phyloP scores from a whole-genome alignment of 805 yeast genomes.

The Priceomyces haplophilus region DNA sequence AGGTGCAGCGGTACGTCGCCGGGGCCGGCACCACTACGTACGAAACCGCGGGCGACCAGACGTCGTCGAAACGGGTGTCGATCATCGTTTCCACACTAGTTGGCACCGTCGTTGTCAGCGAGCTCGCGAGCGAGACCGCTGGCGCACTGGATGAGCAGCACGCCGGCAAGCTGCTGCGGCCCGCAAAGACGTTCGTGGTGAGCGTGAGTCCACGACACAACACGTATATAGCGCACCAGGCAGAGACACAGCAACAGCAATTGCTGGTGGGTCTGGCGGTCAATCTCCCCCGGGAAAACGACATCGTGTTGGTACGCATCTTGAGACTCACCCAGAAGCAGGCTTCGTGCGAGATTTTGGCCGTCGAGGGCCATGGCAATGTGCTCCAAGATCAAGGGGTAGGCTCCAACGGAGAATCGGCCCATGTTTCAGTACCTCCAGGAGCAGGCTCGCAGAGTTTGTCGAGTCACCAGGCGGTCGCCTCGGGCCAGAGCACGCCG shows the following conservation, averaged over 20 bases:
- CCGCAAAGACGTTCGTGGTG: slow-evolving; percentile 24
- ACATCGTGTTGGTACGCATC: slow-evolving; percentile 74
- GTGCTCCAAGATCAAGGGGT: slow-evolving; percentile 61
- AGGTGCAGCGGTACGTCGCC: slow-evolving; percentile 46
- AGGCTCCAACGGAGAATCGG: slow-evolving; percentile 51
- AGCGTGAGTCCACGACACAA: slow-evolving; percentile 28
- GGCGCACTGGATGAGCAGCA: slow-evolving; percentile 6
- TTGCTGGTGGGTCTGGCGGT: slow-evolving; percentile 27
- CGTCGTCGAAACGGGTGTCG: slow-evolving; percentile 27
- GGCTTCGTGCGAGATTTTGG: slow-evolving; percentile 71
- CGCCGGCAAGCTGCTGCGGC: no score
- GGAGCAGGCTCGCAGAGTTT: slow-evolving; percentile 55
- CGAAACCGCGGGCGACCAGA: slow-evolving; percentile 38
- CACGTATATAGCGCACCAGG: slow-evolving; percentile 24
- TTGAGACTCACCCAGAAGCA: slow-evolving; percentile 64
- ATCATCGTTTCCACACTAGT: slow-evolving; percentile 58
- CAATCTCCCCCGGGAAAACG: slow-evolving; percentile 78
- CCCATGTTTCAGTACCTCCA: slow-evolving; percentile 37
- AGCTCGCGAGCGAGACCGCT: slow-evolving; percentile 11
- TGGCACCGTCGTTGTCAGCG: slow-evolving; percentile 50
- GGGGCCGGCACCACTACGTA: slow-evolving; percentile 65
- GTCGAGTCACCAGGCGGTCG: slow-evolving; percentile 32
- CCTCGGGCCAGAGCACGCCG: slow-evolving; percentile 39
- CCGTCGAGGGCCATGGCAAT: slow-evolving; percentile 60
- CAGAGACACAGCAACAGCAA: slow-evolving; percentile 5